Base-by-base conservation (phyloP, 345 rosid genomes). In the Populus ilicifolia region DNA sequence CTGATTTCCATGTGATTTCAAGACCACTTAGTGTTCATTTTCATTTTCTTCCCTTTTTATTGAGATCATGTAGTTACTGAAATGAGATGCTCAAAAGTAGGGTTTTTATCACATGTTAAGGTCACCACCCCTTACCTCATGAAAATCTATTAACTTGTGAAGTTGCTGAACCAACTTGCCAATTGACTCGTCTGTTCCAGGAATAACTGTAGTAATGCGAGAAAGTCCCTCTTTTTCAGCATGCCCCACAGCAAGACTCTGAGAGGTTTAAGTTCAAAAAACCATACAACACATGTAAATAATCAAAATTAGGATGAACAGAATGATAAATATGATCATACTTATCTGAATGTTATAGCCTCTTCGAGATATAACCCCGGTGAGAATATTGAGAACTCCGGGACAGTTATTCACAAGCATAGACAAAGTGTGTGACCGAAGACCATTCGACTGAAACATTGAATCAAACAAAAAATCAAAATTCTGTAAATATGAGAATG, bases 301-400 rank as follows among this genome's bases (percentile, higher is more conserved):
- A 67, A 39, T 69, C 52, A 75, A 35, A 29, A 67, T 67, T 33
- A 33, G 59, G 35, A 56, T 23, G 29, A 56, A 10, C 5, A n/a
- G 13, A 56, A 23, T n/a, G 29, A n/a, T 56, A 56, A 56, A n/a
- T 9, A 11, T 39, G 66, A 69, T 52, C 14, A 41, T 21, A 29
- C 80, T 20, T 64, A 84, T 98, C 98, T 95, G 99, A 84, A 95
- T 93, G 76, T 95, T 93, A 85, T 95, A 91, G 67, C 97, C 95
- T 83, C 97, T 86, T 80, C 94, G 88, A 68, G 99, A 87, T 23
- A 95, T 87, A 72, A 89, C 92, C 59, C 97, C 98, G 4, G 99
- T 93, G 14, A 93, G 75, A 52, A 85, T 80, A 77, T 95, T 95
- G 59, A 95, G 93, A 77, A 95, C 99, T 78, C 99, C 98, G 23